Base-by-base conservation (phyloP, 129 eudicot species). In the Smallanthus sonchifolius region DNA sequence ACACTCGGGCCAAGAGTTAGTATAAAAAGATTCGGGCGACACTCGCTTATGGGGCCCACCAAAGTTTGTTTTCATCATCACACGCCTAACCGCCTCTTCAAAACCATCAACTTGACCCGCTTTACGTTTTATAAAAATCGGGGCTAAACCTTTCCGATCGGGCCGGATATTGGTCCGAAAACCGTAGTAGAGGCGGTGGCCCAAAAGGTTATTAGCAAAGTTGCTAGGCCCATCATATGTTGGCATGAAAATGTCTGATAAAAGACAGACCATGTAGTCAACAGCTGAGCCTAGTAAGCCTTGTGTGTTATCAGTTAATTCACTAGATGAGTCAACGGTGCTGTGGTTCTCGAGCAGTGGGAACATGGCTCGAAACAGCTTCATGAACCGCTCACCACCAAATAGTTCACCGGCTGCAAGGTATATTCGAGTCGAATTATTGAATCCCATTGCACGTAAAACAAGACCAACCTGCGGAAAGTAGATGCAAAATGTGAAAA, bases 1-100 rank as follows among this genome's bases (percentile, higher is more conserved):
- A 79, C 98, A 94, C 81, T 94, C 98, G 2, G 97, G 98, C 98
- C 98, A 94, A n/a, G 98, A 94, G 82, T 94, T 94, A 17, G 98
- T 90, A 74, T 90, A 94, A 81, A 94, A 90, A 3, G 97, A 90
- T 79, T 94, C 98, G 0, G 97, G 98, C 0, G 83, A 3, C 15
- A 86, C 82, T 52, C 97, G 89, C 70, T 85, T 86, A 75, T 88
- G 98, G 35, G 96, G 90, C 51, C 93, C 97, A 64, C 96, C 98
- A 62, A 94, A 88, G 79, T 87, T 88, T 13, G 98, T 88, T 38
- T 85, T 75, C 63, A 69, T 81, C 98, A 94, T 94, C 68, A 79
- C 96, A 15, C 80, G 80, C 79, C 85, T 85, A 67, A 94, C 84
- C 11, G 98, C 88, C 77, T 82, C 97, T 74, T 94, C 96, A 81